Conservation (phyloP, 805 yeast genomes). For the Scheffersomyces stipitis region DNA sequence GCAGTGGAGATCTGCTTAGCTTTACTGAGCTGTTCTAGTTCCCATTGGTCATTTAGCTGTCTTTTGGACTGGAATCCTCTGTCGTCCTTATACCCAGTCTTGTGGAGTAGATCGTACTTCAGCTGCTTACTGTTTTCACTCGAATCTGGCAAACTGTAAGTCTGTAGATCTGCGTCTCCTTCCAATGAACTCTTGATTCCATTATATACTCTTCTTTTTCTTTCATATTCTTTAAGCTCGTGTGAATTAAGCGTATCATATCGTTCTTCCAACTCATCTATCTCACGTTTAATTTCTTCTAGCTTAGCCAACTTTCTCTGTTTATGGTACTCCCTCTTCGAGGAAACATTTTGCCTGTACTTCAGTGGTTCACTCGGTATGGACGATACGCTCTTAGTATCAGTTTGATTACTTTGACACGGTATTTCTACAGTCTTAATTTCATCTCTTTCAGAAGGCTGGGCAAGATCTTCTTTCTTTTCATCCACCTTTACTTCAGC, state of each 20-base stretch:
- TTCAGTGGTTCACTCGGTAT: neutral
- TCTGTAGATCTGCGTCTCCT: neutral
- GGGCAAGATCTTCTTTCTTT: neutral
- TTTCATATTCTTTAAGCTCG: conserved; percentile 16
- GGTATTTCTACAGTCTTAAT: too few relatives aligned
- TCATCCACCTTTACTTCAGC: neutral
- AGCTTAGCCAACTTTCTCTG: conserved; percentile 20
- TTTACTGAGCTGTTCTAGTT: conserved; percentile 47
- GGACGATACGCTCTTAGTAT: conserved; percentile 1
- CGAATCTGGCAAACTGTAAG: neutral
- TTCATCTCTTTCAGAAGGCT: too few relatives aligned
- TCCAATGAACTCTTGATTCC: conserved; percentile 10
- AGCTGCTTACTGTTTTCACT: conserved; percentile 36
- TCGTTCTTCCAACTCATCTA: conserved; percentile 8
- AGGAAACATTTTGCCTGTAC: conserved; percentile 10
- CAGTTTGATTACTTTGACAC: neutral
- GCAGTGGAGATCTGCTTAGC: conserved; percentile 29
- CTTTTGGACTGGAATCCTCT: conserved; percentile 16
- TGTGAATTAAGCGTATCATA: neutral
- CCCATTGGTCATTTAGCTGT: conserved; percentile 47
- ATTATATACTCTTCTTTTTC: conserved; percentile 16
- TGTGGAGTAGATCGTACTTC: conserved; percentile 51
- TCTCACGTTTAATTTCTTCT: conserved; percentile 15
- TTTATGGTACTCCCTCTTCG: conserved; percentile 20
- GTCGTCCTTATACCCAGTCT: conserved; percentile 21